Evolutionary conservation across 2,329 filamentous ascomycete species (phyloP), one percentile per base, ranked within the genome.

Genomic region (Hyphodiscus sp.): DNA sequence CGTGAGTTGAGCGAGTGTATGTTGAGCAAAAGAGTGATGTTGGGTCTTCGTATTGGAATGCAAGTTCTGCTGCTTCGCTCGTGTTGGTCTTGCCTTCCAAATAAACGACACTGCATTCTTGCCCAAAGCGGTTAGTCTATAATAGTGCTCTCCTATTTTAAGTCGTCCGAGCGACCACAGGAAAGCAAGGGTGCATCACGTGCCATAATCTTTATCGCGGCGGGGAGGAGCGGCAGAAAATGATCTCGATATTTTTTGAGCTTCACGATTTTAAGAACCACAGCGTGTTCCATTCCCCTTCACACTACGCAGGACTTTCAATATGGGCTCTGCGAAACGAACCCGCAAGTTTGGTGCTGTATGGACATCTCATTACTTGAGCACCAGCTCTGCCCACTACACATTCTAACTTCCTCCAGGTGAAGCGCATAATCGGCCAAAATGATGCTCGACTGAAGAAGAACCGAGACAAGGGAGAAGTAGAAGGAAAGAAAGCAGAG

Each of bases 281-380:
- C 33, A 38, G 16, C 33, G 4, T 38, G 2, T 13, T 38, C 33
- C 33, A 4, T 4, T 38, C 33, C 16, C 13, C 33, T 38, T 38
- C 16, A n/a, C 33, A 38, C 33, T 38, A 13, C 33, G 13, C 11
- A n/a, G 11, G 10, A 4, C 26, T n/a, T 6, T 29, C 16, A 56
- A 23, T 38, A 96, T 96, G 92, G 91, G 91, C 73, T 82, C 91
- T 63, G 82, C 85, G 59, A 96, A 95, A 76, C 89, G 85, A 70
- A 95, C 89, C 50, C 85, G 91, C 75, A 96, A 96, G 76, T 97
- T 96, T 70, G 92, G 84, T 48, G 75, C 79, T 69, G 81, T 82
- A 66, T 56, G 73, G 68, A 47, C 20, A 30, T 18, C 20, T 0
- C 38, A 15, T 20, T 23, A 2, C 11, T 2, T 9, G 3, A 4